Conservation (phyloP, 345 rosid species). For the Acer negundo region DNA sequence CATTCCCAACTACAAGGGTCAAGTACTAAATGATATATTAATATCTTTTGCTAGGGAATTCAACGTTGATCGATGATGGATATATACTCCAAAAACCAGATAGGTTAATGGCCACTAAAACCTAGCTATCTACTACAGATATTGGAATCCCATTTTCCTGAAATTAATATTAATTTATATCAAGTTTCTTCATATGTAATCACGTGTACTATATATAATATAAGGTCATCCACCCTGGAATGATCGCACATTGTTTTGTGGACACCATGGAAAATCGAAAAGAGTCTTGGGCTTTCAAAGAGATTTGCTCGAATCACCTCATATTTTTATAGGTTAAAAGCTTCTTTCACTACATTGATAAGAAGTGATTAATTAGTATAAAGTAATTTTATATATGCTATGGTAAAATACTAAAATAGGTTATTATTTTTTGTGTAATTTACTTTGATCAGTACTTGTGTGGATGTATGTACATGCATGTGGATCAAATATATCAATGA, state of each 20-base stretch:
- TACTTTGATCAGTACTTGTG: background rate
- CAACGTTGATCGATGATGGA: slow-evolving; percentile 1
- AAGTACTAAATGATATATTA: background rate
- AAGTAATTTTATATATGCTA: too few relatives aligned
- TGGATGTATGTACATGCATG: background rate
- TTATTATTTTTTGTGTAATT: background rate
- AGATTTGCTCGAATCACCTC: background rate
- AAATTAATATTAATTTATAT: too few relatives aligned
- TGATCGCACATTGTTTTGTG: background rate
- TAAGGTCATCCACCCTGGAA: background rate
- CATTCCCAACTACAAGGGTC: slow-evolving; percentile 13
- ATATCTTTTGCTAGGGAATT: background rate
- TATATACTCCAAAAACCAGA: background rate
- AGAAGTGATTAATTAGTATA: too few relatives aligned
- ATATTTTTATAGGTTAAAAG: background rate
- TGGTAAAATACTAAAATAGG: too few relatives aligned
- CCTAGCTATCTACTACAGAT: background rate
- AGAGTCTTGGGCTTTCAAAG: background rate
- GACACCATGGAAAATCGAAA: background rate
- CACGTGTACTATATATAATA: too few relatives aligned
- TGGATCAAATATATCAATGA: background rate
- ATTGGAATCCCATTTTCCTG: background rate
- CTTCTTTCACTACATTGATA: background rate
- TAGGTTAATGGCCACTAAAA: background rate
- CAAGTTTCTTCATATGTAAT: background rate